These are phyloP conservation scores for Neoarthrinium moseri DNA, from an alignment of 2,329 filamentous ascomycete genomes.

Conservation along the genomic window DNA sequence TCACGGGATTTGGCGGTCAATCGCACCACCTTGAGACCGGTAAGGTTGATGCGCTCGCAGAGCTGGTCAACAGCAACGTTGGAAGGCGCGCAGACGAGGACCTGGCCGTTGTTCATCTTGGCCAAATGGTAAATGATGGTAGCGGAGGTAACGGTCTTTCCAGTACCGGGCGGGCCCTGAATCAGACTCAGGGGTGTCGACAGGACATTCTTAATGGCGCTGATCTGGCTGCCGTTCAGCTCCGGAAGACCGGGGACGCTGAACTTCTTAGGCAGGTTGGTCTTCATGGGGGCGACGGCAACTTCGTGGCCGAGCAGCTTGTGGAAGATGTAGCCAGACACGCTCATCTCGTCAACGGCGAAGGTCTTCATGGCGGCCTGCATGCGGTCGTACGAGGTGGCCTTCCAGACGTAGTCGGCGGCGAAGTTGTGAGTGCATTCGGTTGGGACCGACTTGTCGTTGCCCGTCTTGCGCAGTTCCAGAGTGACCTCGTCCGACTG, in stretches of 20 bases:
- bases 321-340: conserved; percentile 98
- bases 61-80: conserved; percentile 98
- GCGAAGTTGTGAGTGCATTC: conserved; percentile 98
- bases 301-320: conserved; percentile 94
- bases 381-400: conserved; percentile 98
- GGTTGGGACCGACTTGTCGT: conserved; percentile 93
- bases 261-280: conserved; percentile 93
- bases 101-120: conserved; percentile 91
- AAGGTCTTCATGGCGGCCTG: conserved; percentile 99
- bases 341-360: conserved; percentile 95
- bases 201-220: conserved; percentile 91
- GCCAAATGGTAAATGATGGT: conserved; percentile 98
- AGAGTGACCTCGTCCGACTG: conserved; percentile 97
- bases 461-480: conserved; percentile 89
- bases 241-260: conserved; percentile 92
- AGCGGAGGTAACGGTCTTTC: conserved; percentile 97
- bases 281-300: conserved; percentile 91
- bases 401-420: conserved; percentile 99
- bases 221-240: conserved; percentile 92
- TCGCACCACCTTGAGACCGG: conserved; percentile 92
- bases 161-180: conserved; percentile 93
- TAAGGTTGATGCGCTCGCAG: conserved; percentile 93
- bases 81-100: conserved; percentile 93
- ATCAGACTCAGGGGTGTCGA: conserved; percentile 94
- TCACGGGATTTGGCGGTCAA: conserved; percentile 98